Conservation (phyloP, 148 eudicot genomes). For the Linanthus parryae region DNA sequence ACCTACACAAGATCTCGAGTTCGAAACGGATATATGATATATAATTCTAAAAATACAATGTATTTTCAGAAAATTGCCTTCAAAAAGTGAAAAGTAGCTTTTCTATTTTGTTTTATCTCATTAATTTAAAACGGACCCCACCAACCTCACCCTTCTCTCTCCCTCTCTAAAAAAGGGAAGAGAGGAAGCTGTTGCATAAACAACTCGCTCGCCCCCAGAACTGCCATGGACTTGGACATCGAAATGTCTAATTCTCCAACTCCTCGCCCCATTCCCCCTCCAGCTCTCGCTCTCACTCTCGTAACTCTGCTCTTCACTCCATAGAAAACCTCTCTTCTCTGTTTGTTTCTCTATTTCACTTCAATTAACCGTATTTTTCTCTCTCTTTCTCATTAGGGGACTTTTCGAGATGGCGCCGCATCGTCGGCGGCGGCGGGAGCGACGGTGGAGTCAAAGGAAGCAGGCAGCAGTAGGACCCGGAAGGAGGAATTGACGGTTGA, state of each 20-base stretch:
- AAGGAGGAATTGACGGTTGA: slow-evolving; percentile 54
- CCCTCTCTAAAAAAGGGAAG: no score
- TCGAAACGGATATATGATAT: no score
- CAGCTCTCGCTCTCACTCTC: slow-evolving; percentile 81
- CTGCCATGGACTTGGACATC: no score
- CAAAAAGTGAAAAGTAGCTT: no score
- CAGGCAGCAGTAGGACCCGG: slow-evolving; percentile 27
- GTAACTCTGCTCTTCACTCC: slow-evolving; percentile 13
- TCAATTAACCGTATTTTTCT: neutral
- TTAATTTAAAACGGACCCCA: no score
- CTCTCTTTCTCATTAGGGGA: slow-evolving; percentile 23
- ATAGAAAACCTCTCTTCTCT: neutral
- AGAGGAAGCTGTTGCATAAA: no score
- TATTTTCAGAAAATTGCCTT: no score
- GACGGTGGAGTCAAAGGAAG: slow-evolving; percentile 21
- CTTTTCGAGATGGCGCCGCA: slow-evolving; percentile 50
- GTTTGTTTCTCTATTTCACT: neutral
- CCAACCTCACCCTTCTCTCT: no score
- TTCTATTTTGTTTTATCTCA: no score
- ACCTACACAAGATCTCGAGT: no score
- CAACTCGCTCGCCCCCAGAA: no score
- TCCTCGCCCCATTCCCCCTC: slow-evolving; percentile 51
- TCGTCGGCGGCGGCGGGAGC: slow-evolving; percentile 21
- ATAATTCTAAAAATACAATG: no score
- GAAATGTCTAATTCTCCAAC: slow-evolving; percentile 30